phyloP scores from a whole-genome alignment of 371 early-diverging fungal species.

The Syncephalastrum monosporum region DNA sequence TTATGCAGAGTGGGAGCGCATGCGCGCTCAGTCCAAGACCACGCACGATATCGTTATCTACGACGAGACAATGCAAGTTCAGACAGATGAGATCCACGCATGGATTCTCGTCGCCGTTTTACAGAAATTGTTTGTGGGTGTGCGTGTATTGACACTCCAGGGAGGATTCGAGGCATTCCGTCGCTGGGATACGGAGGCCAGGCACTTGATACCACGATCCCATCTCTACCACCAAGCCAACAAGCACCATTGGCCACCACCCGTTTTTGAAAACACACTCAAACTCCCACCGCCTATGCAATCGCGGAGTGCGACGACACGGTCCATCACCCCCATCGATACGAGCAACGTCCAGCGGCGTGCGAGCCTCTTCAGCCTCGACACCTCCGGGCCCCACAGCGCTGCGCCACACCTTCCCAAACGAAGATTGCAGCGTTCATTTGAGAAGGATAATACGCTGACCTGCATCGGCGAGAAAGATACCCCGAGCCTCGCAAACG shows the following conservation, averaged over 20 bases:
- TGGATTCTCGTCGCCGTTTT: conserved; percentile 50
- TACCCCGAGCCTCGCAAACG: conserved; percentile 1
- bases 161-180: conserved; percentile 7
- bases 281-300: conserved; percentile 15
- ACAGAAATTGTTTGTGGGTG: conserved; percentile 27
- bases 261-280: too few species aligned
- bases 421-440: background rate
- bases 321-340: conserved; percentile 13
- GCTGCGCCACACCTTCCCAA: conserved; percentile 5
- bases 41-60: conserved; percentile 39
- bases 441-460: conserved; percentile 1
- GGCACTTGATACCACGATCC: background rate
- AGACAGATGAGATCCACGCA: conserved; percentile 37
- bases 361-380: conserved; percentile 43
- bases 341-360: conserved; percentile 26
- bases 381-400: conserved; percentile 20
- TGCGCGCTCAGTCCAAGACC: background rate
- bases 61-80: conserved; percentile 48
- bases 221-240: background rate
- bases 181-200: background rate
- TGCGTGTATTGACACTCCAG: background rate
- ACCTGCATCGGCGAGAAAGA: too few species aligned
- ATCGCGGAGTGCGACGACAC: conserved; percentile 40
- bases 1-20: conserved; percentile 24
- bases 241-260: too few species aligned